A percentile compares a stretch with the other conserved stretches of the same genome.
phyloP scores from a whole-genome alignment of 73 alveolate genomes.

The Tetrahymena malaccensis region DNA sequence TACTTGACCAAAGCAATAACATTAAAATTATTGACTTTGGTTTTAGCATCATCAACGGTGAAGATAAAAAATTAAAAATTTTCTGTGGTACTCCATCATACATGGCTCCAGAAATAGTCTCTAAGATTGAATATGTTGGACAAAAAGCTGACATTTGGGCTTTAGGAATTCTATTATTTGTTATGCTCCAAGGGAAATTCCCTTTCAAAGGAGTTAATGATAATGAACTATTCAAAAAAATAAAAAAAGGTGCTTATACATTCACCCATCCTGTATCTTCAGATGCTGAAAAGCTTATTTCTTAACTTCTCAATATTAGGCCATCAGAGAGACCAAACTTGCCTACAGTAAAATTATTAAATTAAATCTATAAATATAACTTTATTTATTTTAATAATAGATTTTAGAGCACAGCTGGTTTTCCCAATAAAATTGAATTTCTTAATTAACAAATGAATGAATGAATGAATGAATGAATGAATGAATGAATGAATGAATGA shows the following conservation, averaged over 20 bases:
- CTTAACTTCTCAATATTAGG: conserved; percentile 38
- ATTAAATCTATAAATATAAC: not conserved
- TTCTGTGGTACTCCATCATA: conserved; percentile 80
- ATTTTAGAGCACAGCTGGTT: not conserved
- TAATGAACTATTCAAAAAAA: conserved; percentile 49
- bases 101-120: conserved; percentile 81
- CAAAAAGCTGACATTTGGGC: conserved; percentile 77
- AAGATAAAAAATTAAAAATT: conserved; percentile 48
- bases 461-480: no score
- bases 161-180: conserved; percentile 56
- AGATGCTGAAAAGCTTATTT: conserved; percentile 29
- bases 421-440: not conserved
- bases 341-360: not conserved
- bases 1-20: not conserved
- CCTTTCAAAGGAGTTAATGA: conserved; percentile 63
- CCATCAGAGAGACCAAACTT: conserved; percentile 43
- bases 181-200: conserved; percentile 57
- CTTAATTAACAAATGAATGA: no score
- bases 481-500: no score
- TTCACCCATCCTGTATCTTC: conserved; percentile 20
- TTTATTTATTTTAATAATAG: not conserved
- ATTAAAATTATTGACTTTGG: conserved; percentile 4
- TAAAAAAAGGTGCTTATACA: conserved; percentile 38
- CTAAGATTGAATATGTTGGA: conserved; percentile 54
- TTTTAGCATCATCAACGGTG: conserved; percentile 43